phyloP scores from a whole-genome alignment of 73 alveolate species.

The Symbiodinium natans region DNA sequence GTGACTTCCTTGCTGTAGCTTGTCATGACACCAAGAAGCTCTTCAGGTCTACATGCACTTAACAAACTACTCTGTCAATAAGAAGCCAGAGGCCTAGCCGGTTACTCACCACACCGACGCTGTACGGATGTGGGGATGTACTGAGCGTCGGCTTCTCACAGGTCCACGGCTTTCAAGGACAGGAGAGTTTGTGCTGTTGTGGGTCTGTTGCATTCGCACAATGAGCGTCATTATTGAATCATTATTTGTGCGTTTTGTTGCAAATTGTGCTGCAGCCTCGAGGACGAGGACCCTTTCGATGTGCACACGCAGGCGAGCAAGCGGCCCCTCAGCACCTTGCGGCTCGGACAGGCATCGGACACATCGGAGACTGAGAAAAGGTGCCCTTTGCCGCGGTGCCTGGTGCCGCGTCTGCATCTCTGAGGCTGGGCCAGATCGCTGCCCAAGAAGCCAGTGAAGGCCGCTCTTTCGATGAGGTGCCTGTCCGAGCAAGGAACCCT shows the following conservation, averaged over 20 bases:
- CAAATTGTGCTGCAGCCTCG: too few relatives aligned
- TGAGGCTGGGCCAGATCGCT: constrained; percentile 28
- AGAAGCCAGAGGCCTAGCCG: constrained; percentile 31
- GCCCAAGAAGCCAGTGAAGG: constrained; percentile 69
- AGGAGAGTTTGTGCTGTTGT: too few relatives aligned
- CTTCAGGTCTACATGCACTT: constrained; percentile 84
- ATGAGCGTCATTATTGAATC: too few relatives aligned
- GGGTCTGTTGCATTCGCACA: too few relatives aligned
- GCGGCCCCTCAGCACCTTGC: constrained; percentile 56
- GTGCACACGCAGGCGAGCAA: constrained; percentile 73
- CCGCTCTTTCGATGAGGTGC: constrained; percentile 48
- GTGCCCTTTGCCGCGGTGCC: background rate
- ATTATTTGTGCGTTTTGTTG: too few relatives aligned
- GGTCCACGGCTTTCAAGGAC: too few relatives aligned
- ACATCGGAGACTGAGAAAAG: background rate
- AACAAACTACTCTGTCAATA: constrained; percentile 81
- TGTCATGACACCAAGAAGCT: too few relatives aligned
- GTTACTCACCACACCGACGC: too few relatives aligned
- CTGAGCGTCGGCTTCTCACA: too few relatives aligned
- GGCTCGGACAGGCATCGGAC: background rate
- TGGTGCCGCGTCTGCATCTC: too few relatives aligned
- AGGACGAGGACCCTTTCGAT: constrained; percentile 82
- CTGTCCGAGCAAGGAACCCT: too few relatives aligned
- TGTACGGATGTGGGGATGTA: too few relatives aligned
- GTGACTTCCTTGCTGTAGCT: background rate